phyloP scores from a whole-genome alignment of 192 early-diverging fungal genomes.

The Coemansia sp. region DNA sequence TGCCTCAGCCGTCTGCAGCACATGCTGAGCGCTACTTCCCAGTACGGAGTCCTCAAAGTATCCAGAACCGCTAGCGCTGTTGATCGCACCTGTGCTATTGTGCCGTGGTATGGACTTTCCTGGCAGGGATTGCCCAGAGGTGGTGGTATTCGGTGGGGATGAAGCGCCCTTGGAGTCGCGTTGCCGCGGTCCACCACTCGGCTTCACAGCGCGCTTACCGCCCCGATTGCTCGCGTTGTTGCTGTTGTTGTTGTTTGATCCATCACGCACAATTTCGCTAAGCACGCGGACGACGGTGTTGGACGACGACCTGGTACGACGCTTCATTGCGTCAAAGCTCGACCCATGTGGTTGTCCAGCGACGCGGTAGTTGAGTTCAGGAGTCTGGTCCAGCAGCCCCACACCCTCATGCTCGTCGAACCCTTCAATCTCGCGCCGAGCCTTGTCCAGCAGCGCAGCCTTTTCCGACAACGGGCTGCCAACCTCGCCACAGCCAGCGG shows the following conservation, averaged over 20 bases:
- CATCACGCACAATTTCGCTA: constrained; percentile 50
- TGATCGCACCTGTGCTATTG: constrained; percentile 50
- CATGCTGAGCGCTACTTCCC: background rate
- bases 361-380: constrained; percentile 49
- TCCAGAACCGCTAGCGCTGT: constrained; percentile 16
- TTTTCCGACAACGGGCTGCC: constrained; percentile 24
- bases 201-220: background rate
- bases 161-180: constrained; percentile 4
- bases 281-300: constrained; percentile 48
- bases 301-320: constrained; percentile 44
- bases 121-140: background rate
- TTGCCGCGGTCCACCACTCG: background rate
- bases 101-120: constrained; percentile 33
- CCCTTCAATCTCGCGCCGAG: constrained; percentile 45
- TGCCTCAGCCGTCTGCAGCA: background rate
- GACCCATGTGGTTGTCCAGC: constrained; percentile 19
- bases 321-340: constrained; percentile 32
- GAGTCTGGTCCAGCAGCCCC: constrained; percentile 52
- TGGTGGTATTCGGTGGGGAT: constrained; percentile 13
- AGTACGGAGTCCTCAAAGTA: constrained; percentile 3
- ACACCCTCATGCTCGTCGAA: constrained; percentile 51
- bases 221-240: constrained; percentile 10
- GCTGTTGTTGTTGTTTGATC: constrained; percentile 11
- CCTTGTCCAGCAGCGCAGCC: constrained; percentile 42
- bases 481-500: background rate